Percentiles rank a stretch among this genome's conserved stretches.
Conservation (phyloP, 228 moss, liverwort and hornwort species). For the Sphagnum fallax region DNA sequence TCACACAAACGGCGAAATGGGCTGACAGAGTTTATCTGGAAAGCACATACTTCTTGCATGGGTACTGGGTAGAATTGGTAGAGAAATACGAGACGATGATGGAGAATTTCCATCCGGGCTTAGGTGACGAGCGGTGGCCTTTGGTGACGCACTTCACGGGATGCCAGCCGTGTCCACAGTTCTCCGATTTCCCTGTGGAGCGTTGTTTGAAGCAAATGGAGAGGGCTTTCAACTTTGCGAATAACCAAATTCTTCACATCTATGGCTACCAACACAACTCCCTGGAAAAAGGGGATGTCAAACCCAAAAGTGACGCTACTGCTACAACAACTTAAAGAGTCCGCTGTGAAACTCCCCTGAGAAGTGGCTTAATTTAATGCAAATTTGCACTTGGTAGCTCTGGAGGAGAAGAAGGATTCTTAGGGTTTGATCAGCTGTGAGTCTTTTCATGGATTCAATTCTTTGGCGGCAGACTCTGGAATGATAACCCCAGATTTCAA, state of each 20-base stretch:
- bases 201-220: constrained; percentile 32
- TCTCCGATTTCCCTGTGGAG: constrained; percentile 23
- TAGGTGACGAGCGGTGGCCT: constrained; percentile 34
- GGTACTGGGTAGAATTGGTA: constrained; percentile 34
- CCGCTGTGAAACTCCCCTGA: too few species aligned
- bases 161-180: constrained; percentile 26
- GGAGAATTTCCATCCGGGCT: constrained; percentile 26
- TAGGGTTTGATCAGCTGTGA: too few species aligned
- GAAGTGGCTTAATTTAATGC: too few species aligned
- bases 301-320: too few species aligned
- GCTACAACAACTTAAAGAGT: too few species aligned
- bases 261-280: constrained; percentile 21
- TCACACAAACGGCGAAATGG: constrained; percentile 21
- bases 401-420: too few species aligned
- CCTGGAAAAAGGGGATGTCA: too few species aligned
- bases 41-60: constrained; percentile 28
- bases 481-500: too few species aligned
- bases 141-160: constrained; percentile 38
- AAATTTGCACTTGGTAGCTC: too few species aligned
- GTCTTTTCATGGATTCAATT: too few species aligned
- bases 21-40: constrained; percentile 21
- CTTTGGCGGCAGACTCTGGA: too few species aligned
- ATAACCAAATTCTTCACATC: constrained; percentile 25
- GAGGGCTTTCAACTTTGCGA: constrained; percentile 33
- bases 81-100: constrained; percentile 24